Evolutionary conservation across 129 eudicot genomes (phyloP).

Genomic region (Ambrosia artemisiifolia): DNA sequence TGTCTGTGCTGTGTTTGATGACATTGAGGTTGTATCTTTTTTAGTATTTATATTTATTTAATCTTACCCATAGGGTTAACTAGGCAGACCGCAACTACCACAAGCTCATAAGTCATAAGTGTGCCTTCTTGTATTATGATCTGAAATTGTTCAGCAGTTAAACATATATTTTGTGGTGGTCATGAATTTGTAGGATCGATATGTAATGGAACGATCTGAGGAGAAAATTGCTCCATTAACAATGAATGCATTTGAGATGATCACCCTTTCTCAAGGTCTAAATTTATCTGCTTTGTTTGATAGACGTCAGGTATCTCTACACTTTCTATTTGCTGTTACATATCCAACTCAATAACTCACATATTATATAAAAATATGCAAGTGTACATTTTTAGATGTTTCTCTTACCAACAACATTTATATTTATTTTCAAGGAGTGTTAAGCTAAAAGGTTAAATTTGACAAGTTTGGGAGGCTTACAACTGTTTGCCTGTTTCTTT

Average conservation of each 20-base stretch:
- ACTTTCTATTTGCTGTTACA: constrained; percentile 5
- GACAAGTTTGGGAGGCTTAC: neutral
- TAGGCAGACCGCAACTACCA: neutral
- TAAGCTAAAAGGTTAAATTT: neutral
- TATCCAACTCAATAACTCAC: constrained; percentile 8
- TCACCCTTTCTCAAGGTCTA: constrained; percentile 92
- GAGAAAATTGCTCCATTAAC: constrained; percentile 56
- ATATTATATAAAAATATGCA: neutral
- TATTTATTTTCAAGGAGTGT: neutral
- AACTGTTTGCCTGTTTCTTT: too few relatives aligned
- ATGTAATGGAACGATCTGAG: constrained; percentile 67
- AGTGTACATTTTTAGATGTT: neutral
- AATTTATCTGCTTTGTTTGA: constrained; percentile 92
- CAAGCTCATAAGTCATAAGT: neutral
- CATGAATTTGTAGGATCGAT: constrained; percentile 58
- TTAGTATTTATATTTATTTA: neutral
- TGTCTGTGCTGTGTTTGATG: constrained; percentile 87
- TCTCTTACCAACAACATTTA: neutral
- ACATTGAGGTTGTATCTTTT: constrained; percentile 62
- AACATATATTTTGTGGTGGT: constrained; percentile 13
- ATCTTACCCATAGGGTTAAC: neutral
- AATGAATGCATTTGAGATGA: constrained; percentile 99
- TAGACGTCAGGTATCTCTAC: constrained; percentile 74
- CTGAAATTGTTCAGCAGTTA: neutral
- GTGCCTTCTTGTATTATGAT: constrained; percentile 4